These are phyloP conservation scores for Hyphodiscus sp. DNA, from an alignment of 2,329 filamentous ascomycete genomes.

Conservation along the genomic window DNA sequence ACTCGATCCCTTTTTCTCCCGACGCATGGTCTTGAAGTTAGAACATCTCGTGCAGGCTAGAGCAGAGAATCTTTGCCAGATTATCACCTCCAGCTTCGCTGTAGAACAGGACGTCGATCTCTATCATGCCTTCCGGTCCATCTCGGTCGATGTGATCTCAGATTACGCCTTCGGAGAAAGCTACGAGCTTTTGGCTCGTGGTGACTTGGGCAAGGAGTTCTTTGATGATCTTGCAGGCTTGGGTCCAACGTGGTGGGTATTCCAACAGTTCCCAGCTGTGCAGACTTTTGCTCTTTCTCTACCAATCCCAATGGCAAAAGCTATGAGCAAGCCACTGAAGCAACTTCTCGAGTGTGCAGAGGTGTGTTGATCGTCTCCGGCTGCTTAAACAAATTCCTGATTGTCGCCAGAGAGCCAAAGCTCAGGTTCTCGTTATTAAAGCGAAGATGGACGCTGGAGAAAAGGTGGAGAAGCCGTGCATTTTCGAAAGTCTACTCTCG, in stretches of 20 bases:
- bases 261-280: conserved; percentile 17
- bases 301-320: conserved; percentile 1
- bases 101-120: conserved; percentile 18
- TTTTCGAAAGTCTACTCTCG: neutral
- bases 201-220: conserved; percentile 24
- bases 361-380: neutral
- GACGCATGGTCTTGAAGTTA: conserved; percentile 23
- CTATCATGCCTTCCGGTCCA: conserved; percentile 23
- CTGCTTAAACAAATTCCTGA: neutral
- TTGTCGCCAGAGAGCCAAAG: neutral
- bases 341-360: neutral
- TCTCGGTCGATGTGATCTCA: conserved; percentile 28
- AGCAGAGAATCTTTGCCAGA: conserved; percentile 16
- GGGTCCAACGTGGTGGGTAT: conserved; percentile 8
- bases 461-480: neutral
- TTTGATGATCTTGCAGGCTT: conserved; percentile 22
- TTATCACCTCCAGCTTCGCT: conserved; percentile 9
- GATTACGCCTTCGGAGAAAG: conserved; percentile 29
- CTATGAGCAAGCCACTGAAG: neutral
- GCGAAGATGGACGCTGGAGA: neutral
- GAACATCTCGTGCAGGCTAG: conserved; percentile 24
- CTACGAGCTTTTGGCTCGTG: conserved; percentile 26
- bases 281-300: conserved; percentile 11
- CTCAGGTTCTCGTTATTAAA: neutral
- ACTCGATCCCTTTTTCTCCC: conserved; percentile 29